Conservation (phyloP, 768 basidiomycete genomes). For the Tricholoma flavovirens region DNA sequence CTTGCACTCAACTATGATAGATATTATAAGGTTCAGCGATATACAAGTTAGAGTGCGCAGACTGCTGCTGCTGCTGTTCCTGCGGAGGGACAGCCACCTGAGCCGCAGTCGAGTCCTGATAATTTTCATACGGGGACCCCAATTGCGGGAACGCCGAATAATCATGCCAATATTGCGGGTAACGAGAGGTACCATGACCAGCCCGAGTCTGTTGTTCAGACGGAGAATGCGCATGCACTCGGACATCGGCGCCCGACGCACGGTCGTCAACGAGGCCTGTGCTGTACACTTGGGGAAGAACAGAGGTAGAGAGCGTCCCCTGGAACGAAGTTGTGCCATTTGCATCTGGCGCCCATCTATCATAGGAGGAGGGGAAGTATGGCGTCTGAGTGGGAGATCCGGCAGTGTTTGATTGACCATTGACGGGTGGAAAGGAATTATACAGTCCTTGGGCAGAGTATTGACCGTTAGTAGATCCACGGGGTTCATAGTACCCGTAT, state of each 20-base stretch:
- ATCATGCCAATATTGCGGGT: constrained; percentile 53
- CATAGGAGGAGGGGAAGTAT: constrained; percentile 24
- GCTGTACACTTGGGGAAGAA: constrained; percentile 70
- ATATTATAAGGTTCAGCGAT: constrained; percentile 21
- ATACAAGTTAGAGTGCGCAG: constrained; percentile 18
- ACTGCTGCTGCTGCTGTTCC: constrained; percentile 9
- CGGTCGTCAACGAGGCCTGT: constrained; percentile 60
- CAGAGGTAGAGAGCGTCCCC: constrained; percentile 59
- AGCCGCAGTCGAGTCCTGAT: constrained; percentile 16
- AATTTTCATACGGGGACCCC: constrained; percentile 32
- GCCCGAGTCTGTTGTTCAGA: constrained; percentile 15
- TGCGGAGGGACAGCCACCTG: constrained; percentile 8
- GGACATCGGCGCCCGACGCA: constrained; percentile 1
- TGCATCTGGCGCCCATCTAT: constrained; percentile 39
- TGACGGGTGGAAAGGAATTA: no score
- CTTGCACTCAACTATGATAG: constrained; percentile 19
- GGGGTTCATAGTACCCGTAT: no score
- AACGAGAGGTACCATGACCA: constrained; percentile 26
- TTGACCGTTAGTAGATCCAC: no score
- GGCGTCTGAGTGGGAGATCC: background rate
- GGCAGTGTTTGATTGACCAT: background rate
- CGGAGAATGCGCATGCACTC: constrained; percentile 1
- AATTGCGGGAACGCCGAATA: constrained; percentile 48
- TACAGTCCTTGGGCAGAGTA: no score
- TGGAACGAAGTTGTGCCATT: constrained; percentile 27